Evolutionary conservation across 1,139 yeast genomes (phyloP).

Genomic region (Yamadazyma sp.): DNA sequence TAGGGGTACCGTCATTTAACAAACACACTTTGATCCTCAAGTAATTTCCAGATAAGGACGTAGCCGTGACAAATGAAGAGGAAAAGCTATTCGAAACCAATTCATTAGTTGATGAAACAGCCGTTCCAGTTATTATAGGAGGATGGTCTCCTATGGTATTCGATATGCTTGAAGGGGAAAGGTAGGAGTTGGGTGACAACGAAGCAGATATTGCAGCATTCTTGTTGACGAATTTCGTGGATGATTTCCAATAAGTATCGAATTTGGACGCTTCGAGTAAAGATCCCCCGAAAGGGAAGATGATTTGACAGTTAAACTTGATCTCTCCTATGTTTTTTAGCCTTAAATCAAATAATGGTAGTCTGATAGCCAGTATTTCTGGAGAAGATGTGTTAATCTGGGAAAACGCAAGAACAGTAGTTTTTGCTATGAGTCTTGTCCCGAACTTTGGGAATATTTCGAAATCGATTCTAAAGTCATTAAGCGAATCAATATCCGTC

Average conservation of each 20-base stretch:
- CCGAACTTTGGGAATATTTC: conserved; percentile 95
- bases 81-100: conserved; percentile 24
- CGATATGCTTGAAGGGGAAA: conserved; percentile 17
- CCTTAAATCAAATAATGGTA: conserved; percentile 83
- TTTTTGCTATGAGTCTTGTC: conserved; percentile 84
- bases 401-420: conserved; percentile 69
- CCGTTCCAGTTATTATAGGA: conserved; percentile 11
- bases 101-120: conserved; percentile 20
- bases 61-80: conserved; percentile 84
- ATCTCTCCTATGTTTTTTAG: conserved; percentile 82
- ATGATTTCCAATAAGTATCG: conserved; percentile 96
- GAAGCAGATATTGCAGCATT: conserved; percentile 23
- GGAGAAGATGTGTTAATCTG: conserved; percentile 46
- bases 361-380: conserved; percentile 47
- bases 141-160: conserved; percentile 12
- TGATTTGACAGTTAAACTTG: conserved; percentile 74
- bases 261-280: conserved; percentile 89
- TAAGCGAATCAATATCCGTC: conserved; percentile 67
- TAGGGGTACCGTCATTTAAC: conserved; percentile 81
- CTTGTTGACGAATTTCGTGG: conserved; percentile 47
- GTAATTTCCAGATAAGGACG: conserved; percentile 83
- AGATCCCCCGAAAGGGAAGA: conserved; percentile 84
- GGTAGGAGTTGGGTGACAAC: conserved; percentile 32
- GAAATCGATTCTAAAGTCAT: conserved; percentile 75
- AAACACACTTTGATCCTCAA: conserved; percentile 68